Evolutionary conservation across 2,329 filamentous ascomycete species (phyloP), one percentile per base, ranked within the genome.

Genomic region (Alternaria brassicicola): DNA sequence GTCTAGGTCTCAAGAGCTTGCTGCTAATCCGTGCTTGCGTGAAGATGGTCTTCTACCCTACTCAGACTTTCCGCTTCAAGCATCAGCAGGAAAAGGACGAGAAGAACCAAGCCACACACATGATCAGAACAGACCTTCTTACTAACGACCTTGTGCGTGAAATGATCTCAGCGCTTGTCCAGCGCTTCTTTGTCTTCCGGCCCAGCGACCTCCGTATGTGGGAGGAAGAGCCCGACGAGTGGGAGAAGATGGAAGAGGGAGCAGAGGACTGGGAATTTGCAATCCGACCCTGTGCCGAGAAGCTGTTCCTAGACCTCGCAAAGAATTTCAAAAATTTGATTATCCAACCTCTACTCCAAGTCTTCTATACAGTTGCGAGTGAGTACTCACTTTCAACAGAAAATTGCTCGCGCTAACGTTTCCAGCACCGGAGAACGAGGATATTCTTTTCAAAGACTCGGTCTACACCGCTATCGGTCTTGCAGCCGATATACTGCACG

Each of bases 161-260:
- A 64, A 89, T 96, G 66, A 92, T 95, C 74, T 92, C 95, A 64
- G 83, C 89, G 12, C 87, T 97, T 55, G 91, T 99, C 50, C 92
- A 90, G 1, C 89, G 90, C 68, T 92, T 97, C 66, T 95, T 99
- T 74, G 85, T 95, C 35, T 95, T 98, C 76, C 87, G 92, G 31
- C 86, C 90, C 58, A 87, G 88, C 50, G 95, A 99, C 76, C 85
- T 98, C 1, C 88, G 92, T 61, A 90, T 92, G 57, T 99, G 95
- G 95, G 90, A 96, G 73, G 90, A 96, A 71, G 93, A 97, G 57
- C 92, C 94, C 0, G 92, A 99, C 75, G 93, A 96, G 52, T 99
- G 95, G 93, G 94, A 97, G 76, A 89, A 91, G 64, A 88, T 89
- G 69, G 93, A 97, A 80, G 92, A 96, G 70, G 90, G 89, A 59